Conservation (phyloP, 1,284 basidiomycete species). For the Meira nashicola region DNA sequence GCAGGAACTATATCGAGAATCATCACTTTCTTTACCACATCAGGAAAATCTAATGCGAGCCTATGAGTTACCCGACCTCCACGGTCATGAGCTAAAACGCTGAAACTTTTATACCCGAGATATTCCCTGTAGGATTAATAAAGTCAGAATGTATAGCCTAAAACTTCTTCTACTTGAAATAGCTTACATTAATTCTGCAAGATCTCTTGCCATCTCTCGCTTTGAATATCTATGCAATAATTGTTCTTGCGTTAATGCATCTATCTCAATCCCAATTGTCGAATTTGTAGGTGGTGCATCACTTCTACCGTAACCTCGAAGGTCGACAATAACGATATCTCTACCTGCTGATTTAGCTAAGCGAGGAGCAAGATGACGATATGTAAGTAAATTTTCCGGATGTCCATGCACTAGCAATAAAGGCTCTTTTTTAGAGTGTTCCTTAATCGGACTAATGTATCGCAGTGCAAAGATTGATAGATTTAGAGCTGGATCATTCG, state of each 20-base stretch:
- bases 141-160: too few species aligned
- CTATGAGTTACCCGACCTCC: slow-evolving; percentile 55
- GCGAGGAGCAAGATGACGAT: slow-evolving; percentile 44
- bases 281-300: slow-evolving; percentile 17
- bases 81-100: slow-evolving; percentile 53
- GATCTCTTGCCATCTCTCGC: slow-evolving; percentile 54
- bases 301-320: slow-evolving; percentile 46
- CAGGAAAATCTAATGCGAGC: slow-evolving; percentile 51
- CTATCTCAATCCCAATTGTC: too few species aligned
- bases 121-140: too few species aligned
- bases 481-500: too few species aligned
- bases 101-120: slow-evolving; percentile 39
- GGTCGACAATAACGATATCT: slow-evolving; percentile 52
- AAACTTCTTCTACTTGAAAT: too few species aligned
- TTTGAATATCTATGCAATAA: slow-evolving; percentile 45
- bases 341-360: slow-evolving; percentile 42
- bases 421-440: slow-evolving; percentile 8
- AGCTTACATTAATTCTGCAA: slow-evolving; percentile 51
- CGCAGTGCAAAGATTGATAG: too few species aligned
- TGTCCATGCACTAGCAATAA: slow-evolving; percentile 54
- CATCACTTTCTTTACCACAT: slow-evolving; percentile 47
- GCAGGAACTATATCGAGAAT: slow-evolving; percentile 48
- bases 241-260: too few species aligned
- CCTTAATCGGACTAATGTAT: too few species aligned
- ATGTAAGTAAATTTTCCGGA: slow-evolving; percentile 53